phyloP scores from a whole-genome alignment of 108 stramenopile genomes.

The Nitzschia inconspicua region DNA sequence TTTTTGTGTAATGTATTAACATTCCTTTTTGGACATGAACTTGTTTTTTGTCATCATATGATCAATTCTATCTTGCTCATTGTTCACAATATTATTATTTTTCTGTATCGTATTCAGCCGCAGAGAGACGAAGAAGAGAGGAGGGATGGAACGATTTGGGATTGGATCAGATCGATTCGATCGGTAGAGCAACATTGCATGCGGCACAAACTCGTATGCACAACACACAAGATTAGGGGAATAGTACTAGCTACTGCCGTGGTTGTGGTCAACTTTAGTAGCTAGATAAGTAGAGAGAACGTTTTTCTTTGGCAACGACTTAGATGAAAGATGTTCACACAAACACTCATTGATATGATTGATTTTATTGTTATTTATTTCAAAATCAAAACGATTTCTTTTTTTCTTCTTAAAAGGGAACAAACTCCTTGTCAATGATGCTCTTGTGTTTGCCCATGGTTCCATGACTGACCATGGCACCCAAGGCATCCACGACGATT shows the following conservation, averaged over 20 bases:
- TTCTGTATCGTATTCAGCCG: constrained; percentile 15
- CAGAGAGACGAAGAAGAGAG: constrained; percentile 67
- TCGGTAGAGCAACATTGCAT: too few relatives aligned
- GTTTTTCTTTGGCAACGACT: too few relatives aligned
- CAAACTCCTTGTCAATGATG: constrained; percentile 81
- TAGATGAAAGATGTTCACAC: too few relatives aligned
- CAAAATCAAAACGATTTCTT: too few relatives aligned
- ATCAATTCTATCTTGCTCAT: too few relatives aligned
- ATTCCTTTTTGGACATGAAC: not conserved
- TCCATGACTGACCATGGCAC: constrained; percentile 77
- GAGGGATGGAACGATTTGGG: constrained; percentile 87
- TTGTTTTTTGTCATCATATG: not conserved
- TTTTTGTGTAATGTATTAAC: not conserved
- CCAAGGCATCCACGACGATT: constrained; percentile 79
- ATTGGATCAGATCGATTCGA: constrained; percentile 66
- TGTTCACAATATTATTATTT: not conserved
- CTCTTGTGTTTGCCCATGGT: constrained; percentile 74
- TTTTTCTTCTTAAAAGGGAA: constrained; percentile 53
- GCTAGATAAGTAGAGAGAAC: too few relatives aligned
- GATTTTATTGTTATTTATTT: too few relatives aligned
- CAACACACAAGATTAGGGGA: too few relatives aligned
- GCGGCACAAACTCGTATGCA: too few relatives aligned
- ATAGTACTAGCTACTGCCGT: too few relatives aligned
- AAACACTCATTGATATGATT: too few relatives aligned
- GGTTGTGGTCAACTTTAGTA: too few relatives aligned